These are phyloP conservation scores for Calophaca sinica DNA, from an alignment of 306 rosid genomes.

Conservation along the genomic window DNA sequence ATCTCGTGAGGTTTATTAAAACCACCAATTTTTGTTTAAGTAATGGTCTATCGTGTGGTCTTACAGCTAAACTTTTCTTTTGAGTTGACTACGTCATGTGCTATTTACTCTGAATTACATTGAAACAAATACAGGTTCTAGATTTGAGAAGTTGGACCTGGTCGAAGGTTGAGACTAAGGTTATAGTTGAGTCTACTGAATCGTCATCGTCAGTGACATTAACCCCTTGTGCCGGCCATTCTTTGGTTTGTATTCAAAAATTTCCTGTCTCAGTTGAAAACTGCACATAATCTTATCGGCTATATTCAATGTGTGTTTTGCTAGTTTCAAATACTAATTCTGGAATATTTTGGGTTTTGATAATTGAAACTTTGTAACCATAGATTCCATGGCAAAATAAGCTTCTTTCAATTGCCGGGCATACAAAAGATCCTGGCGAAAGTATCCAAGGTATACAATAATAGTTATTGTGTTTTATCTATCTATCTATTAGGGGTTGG, in stretches of 20 bases:
- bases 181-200: conserved; percentile 58
- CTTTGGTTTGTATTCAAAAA: conserved; percentile 70
- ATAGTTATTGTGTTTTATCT: background rate
- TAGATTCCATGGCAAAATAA: conserved; percentile 87
- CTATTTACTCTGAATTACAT: conserved; percentile 35
- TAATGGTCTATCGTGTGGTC: conserved; percentile 8
- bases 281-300: conserved; percentile 19
- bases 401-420: conserved; percentile 86
- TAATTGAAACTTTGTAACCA: conserved; percentile 32
- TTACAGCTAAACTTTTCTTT: conserved; percentile 22
- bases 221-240: conserved; percentile 90
- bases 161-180: conserved; percentile 76
- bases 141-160: conserved; percentile 93
- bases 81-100: background rate
- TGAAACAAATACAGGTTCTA: conserved; percentile 64
- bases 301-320: conserved; percentile 12
- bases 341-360: conserved; percentile 37
- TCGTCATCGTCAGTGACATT: conserved; percentile 61
- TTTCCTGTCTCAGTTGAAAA: conserved; percentile 7
- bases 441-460: conserved; percentile 72
- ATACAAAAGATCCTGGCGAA: conserved; percentile 82
- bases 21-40: conserved; percentile 2
- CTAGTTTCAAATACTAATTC: conserved; percentile 30
- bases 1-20: conserved; percentile 5
- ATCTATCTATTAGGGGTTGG: conserved; percentile 25